These are phyloP conservation scores for Fusarium oligoseptatum DNA, from an alignment of 2,329 filamentous ascomycete species.

Conservation along the genomic window DNA sequence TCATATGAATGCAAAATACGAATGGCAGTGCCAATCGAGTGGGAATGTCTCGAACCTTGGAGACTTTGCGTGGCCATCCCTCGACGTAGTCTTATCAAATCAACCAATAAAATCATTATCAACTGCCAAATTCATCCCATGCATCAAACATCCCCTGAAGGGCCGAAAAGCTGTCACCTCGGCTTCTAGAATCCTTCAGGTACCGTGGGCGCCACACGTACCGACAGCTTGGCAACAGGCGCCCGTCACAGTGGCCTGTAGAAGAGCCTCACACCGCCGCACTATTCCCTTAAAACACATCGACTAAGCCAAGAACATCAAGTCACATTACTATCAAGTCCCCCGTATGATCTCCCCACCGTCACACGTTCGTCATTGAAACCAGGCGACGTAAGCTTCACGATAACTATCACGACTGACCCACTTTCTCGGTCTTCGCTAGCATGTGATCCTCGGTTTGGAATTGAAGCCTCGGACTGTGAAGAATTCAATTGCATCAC, in stretches of 20 bases:
- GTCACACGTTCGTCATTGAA: constrained; percentile 2
- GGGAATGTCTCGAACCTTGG: constrained; percentile 1
- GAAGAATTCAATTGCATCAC: background rate
- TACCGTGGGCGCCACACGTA: background rate
- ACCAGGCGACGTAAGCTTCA: constrained; percentile 5
- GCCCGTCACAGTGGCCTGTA: background rate
- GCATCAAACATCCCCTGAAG: background rate
- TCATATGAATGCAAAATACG: background rate
- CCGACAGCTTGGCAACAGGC: background rate
- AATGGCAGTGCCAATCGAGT: background rate
- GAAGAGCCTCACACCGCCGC: background rate
- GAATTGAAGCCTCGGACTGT: background rate
- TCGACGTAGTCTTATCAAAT: background rate
- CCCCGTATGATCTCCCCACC: background rate
- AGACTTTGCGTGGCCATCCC: background rate
- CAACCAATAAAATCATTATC: background rate
- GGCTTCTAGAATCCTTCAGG: constrained; percentile 3
- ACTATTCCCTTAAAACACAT: background rate
- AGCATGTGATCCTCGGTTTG: constrained; percentile 2
- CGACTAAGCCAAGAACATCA: background rate
- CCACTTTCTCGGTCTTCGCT: background rate
- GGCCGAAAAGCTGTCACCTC: constrained; percentile 1
- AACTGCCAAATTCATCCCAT: background rate
- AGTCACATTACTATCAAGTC: background rate
- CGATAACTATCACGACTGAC: background rate